A percentile compares a stretch with the other conserved stretches of the same genome.
Evolutionary conservation across 1,139 yeast species (phyloP).

Genomic region (Arxiozyma telluris): DNA sequence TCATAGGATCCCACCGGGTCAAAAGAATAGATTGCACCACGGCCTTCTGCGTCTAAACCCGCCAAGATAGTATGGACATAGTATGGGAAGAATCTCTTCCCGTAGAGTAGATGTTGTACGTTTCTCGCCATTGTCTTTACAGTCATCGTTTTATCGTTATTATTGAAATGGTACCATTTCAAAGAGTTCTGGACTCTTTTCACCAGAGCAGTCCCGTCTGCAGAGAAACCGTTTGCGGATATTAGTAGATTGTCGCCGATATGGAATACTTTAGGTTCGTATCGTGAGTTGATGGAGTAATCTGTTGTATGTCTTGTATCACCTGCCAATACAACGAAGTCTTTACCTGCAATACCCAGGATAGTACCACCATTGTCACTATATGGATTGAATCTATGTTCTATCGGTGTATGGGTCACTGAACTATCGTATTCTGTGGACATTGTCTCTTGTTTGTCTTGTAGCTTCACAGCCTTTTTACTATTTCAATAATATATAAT

Average conservation of each 20-base stretch:
- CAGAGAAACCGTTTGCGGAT: constrained; percentile 94
- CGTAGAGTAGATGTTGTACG: constrained; percentile 82
- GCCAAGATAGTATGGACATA: constrained; percentile 92
- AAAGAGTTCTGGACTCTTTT: constrained; percentile 67
- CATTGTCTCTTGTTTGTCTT: constrained; percentile 32
- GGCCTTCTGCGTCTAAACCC: constrained; percentile 89
- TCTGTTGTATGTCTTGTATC: constrained; percentile 96
- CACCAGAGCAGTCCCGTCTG: constrained; percentile 83
- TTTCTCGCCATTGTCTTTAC: constrained; percentile 78
- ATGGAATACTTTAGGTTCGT: constrained; percentile 82
- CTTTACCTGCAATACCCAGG: constrained; percentile 94
- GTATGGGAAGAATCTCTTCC: constrained; percentile 93
- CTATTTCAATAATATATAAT: too few relatives aligned
- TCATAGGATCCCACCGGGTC: constrained; percentile 98
- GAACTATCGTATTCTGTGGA: constrained; percentile 56
- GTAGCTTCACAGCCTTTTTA: too few relatives aligned
- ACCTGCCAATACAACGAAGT: constrained; percentile 93
- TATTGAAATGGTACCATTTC: constrained; percentile 91
- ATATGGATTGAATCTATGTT: constrained; percentile 92
- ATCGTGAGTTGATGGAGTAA: constrained; percentile 85
- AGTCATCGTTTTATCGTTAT: constrained; percentile 57
- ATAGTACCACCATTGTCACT: constrained; percentile 97
- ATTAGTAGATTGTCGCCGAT: constrained; percentile 83
- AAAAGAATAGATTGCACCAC: constrained; percentile 90
- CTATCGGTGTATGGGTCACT: constrained; percentile 53